Conservation (phyloP, 2,329 filamentous ascomycete genomes). For the Colletotrichum sojae region DNA sequence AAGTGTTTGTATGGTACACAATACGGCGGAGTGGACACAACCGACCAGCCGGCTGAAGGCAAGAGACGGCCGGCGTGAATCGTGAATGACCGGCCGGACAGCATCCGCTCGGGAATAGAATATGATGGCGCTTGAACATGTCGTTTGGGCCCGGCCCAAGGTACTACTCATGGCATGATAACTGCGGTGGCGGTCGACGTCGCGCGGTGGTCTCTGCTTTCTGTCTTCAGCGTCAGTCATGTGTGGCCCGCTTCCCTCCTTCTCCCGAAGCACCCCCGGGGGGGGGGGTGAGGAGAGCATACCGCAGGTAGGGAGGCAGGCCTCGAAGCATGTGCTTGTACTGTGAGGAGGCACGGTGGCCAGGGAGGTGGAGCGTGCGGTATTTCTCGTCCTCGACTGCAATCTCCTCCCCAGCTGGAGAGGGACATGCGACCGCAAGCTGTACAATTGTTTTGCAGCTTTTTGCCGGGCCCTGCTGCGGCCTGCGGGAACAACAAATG, state of each 20-base stretch:
- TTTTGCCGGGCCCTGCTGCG: slow-evolving; percentile 25
- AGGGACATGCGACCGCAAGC: not conserved
- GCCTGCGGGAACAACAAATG: slow-evolving; percentile 24
- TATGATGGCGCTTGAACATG: too few species aligned
- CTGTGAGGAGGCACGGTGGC: slow-evolving; percentile 27
- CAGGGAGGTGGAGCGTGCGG: slow-evolving; percentile 32
- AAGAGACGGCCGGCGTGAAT: not conserved
- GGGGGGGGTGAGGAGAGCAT: slow-evolving; percentile 20
- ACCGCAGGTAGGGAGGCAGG: not conserved
- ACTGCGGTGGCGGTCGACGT: not conserved
- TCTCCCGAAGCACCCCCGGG: not conserved
- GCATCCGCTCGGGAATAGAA: too few species aligned
- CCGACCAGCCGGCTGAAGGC: not conserved
- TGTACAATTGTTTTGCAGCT: slow-evolving; percentile 26
- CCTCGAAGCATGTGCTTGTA: slow-evolving; percentile 10
- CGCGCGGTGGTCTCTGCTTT: slow-evolving; percentile 7
- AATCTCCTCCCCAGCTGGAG: slow-evolving; percentile 30
- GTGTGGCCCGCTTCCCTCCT: slow-evolving; percentile 24
- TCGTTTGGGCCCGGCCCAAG: too few species aligned
- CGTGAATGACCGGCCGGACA: not conserved
- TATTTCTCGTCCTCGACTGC: slow-evolving; percentile 36
- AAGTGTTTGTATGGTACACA: not conserved
- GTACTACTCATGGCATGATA: too few species aligned
- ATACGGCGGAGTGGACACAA: not conserved
- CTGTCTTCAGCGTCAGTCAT: slow-evolving; percentile 1